A percentile compares a stretch with the other conserved stretches of the same genome.
These are phyloP conservation scores for Chlorella vulgaris DNA, from an alignment of 139 green algal species.

Conservation along the genomic window DNA sequence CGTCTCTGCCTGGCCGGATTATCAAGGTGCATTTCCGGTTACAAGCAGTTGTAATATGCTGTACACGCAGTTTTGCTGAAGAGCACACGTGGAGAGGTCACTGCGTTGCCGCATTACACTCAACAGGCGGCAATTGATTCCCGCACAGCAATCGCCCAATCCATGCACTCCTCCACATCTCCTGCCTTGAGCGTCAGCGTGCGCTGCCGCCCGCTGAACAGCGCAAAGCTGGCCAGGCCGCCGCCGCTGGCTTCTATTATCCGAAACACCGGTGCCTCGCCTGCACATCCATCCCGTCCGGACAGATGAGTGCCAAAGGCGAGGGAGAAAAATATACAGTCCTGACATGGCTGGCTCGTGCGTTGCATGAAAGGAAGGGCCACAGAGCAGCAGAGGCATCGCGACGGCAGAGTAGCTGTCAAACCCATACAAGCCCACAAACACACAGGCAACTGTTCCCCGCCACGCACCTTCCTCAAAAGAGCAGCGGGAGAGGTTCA, in stretches of 20 bases:
- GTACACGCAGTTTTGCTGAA: too few relatives aligned
- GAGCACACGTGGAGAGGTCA: neutral
- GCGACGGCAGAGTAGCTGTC: too few relatives aligned
- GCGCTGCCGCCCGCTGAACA: conserved; percentile 29
- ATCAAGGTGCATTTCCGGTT: too few relatives aligned
- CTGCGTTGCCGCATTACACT: neutral
- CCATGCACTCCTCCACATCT: conserved; percentile 34
- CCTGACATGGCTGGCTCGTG: too few relatives aligned
- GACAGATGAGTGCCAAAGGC: neutral
- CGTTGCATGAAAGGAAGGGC: too few relatives aligned
- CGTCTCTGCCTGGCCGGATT: too few relatives aligned
- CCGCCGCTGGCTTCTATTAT: conserved; percentile 54
- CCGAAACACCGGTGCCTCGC: conserved; percentile 66
- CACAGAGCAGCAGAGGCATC: too few relatives aligned
- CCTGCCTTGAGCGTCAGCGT: conserved; percentile 48
- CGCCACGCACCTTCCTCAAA: conserved; percentile 61
- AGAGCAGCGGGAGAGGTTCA: conserved; percentile 51
- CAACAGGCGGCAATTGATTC: conserved; percentile 21
- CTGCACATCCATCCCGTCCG: conserved; percentile 12
- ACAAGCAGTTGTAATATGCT: too few relatives aligned
- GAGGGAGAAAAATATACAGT: too few relatives aligned
- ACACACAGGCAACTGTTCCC: too few relatives aligned
- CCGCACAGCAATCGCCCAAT: conserved; percentile 38
- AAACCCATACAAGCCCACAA: too few relatives aligned
- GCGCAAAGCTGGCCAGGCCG: conserved; percentile 38